phyloP scores from a whole-genome alignment of 768 basidiomycete species.

The Phallus indusiatus region DNA sequence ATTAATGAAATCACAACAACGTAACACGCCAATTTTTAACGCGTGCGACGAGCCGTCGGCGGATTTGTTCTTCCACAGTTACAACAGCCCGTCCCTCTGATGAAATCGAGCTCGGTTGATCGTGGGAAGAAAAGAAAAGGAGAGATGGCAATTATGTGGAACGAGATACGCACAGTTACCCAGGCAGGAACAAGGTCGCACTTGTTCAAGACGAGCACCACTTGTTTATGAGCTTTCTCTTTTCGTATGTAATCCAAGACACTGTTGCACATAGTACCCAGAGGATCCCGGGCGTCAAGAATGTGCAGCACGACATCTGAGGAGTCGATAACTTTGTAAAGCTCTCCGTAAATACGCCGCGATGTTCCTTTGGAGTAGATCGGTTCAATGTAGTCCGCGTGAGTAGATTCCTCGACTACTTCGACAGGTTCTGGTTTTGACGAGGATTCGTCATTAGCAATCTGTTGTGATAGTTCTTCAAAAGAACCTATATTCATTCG shows the following conservation, averaged over 20 bases:
- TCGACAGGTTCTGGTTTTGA: constrained; percentile 13
- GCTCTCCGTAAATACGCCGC: constrained; percentile 90
- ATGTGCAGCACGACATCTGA: constrained; percentile 95
- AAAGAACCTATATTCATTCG: constrained; percentile 83
- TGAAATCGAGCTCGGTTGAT: too few species aligned
- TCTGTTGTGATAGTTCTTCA: constrained; percentile 74
- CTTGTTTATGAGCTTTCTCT: constrained; percentile 96
- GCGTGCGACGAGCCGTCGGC: too few species aligned
- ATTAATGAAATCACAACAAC: not conserved
- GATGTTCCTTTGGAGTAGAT: constrained; percentile 95
- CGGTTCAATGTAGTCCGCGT: constrained; percentile 78
- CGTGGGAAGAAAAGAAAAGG: not conserved
- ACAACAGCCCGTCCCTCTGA: too few species aligned
- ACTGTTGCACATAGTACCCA: constrained; percentile 67
- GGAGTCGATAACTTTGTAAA: constrained; percentile 99
- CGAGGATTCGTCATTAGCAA: constrained; percentile 41
- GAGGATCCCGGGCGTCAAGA: constrained; percentile 88
- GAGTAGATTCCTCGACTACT: constrained; percentile 40
- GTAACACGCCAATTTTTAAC: too few species aligned
- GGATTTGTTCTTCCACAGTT: too few species aligned
- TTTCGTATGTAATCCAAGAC: constrained; percentile 92
- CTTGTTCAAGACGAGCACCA: constrained; percentile 95
- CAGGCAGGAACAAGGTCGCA: constrained; percentile 97
- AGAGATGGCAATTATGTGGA: not conserved
- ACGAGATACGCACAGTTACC: constrained; percentile 71